Evolutionary conservation across 208 protist species (phyloP).

Genomic region (Trypanosoma conorhini): DNA sequence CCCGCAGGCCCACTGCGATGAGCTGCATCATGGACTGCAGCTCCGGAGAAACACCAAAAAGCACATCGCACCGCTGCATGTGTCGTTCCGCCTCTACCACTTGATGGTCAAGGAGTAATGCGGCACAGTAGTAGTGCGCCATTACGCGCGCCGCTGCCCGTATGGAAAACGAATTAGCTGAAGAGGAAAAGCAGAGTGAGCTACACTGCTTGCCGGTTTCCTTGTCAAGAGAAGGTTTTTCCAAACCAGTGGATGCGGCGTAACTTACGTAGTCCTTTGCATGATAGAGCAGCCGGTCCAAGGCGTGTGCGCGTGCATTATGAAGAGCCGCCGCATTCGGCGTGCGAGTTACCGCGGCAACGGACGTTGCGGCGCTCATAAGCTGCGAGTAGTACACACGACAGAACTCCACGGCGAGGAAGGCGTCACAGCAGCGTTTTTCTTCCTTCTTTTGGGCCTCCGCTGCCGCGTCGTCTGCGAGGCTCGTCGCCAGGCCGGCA

Average conservation of each 20-base stretch:
- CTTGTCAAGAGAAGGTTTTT: background rate
- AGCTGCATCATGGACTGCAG: slow-evolving; percentile 14
- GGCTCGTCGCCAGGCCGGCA: background rate
- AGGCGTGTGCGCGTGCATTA: slow-evolving; percentile 4
- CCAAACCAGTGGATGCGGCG: background rate
- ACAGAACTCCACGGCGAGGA: slow-evolving; percentile 48
- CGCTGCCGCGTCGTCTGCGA: background rate
- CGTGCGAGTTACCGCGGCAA: background rate
- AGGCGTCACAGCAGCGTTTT: slow-evolving; percentile 35
- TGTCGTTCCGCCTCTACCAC: slow-evolving; percentile 14
- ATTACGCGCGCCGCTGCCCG: slow-evolving; percentile 12
- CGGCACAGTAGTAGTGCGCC: slow-evolving; percentile 16
- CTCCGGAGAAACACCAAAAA: slow-evolving; percentile 23
- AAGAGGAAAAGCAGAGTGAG: slow-evolving; percentile 23
- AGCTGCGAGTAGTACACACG: slow-evolving; percentile 44
- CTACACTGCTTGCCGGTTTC: background rate
- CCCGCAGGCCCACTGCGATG: slow-evolving; percentile 2
- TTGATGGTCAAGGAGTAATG: slow-evolving; percentile 7
- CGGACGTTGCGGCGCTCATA: background rate
- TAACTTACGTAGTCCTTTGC: slow-evolving; percentile 20
- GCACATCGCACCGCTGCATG: slow-evolving; percentile 14
- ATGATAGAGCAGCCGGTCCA: slow-evolving; percentile 14
- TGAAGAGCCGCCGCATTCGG: slow-evolving; percentile 6
- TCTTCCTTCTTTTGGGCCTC: slow-evolving; percentile 29
- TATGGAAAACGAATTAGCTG: slow-evolving; percentile 28